phyloP scores from a whole-genome alignment of 1,284 basidiomycete genomes.

The Sanghuangporus sanghuang region DNA sequence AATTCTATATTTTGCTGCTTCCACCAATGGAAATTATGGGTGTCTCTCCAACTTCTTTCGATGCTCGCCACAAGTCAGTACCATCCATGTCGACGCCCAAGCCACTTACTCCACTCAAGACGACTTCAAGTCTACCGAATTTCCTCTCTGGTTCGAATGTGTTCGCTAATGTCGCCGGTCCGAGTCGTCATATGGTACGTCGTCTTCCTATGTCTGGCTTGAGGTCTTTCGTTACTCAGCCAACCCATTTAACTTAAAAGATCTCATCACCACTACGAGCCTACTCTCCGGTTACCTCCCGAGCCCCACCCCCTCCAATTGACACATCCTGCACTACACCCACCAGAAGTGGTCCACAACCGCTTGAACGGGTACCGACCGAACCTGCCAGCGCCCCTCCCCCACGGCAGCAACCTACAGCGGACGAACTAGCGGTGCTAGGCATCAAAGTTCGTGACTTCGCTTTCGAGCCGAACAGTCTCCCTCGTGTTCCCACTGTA shows the following conservation, averaged over 20 bases:
- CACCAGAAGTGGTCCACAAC: background rate
- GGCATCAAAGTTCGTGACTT: constrained; percentile 71
- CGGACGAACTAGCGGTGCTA: constrained; percentile 28
- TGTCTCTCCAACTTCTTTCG: background rate
- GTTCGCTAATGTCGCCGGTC: background rate
- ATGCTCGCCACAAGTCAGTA: background rate
- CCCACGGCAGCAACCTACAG: constrained; percentile 7
- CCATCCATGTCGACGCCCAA: background rate
- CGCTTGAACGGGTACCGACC: constrained; percentile 14
- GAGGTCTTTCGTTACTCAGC: background rate
- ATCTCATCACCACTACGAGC: background rate
- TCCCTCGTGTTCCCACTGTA: constrained; percentile 52
- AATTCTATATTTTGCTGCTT: background rate
- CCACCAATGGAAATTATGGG: background rate
- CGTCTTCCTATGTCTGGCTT: background rate
- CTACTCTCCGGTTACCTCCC: background rate
- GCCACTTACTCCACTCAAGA: background rate
- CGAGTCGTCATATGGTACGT: background rate
- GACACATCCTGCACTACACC: background rate
- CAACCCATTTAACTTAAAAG: background rate
- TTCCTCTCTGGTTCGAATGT: background rate
- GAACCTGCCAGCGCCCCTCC: constrained; percentile 4
- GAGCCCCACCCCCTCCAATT: background rate
- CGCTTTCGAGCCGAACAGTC: constrained; percentile 52
- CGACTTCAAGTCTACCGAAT: background rate